Conservation (phyloP, 805 yeast genomes). For the Scheffersomyces spartinae region DNA sequence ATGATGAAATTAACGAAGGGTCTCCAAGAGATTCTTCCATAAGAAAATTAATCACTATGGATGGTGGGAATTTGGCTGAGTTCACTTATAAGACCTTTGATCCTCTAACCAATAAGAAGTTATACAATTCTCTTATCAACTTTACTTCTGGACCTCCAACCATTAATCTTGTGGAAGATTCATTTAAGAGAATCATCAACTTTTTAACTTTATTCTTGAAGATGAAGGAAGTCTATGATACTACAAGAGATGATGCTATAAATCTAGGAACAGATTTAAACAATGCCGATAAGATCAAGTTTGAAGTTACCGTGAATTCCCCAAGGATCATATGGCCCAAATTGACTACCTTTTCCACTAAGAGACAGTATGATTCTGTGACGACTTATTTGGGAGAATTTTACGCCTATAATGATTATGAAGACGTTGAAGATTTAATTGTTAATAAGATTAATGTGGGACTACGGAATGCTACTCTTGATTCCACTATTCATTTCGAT, state of each 20-base stretch:
- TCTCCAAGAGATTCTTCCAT: slow-evolving; percentile 46
- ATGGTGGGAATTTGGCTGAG: slow-evolving; percentile 73
- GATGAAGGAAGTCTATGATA: slow-evolving; percentile 85
- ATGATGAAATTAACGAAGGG: slow-evolving; percentile 64
- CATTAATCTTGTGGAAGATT: slow-evolving; percentile 71
- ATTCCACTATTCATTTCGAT: slow-evolving; percentile 45
- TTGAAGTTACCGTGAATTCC: slow-evolving; percentile 63
- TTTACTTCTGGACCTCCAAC: slow-evolving; percentile 68
- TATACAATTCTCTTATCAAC: slow-evolving; percentile 45
- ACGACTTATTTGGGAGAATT: slow-evolving; percentile 77
- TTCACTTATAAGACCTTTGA: slow-evolving; percentile 77
- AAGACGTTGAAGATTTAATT: slow-evolving; percentile 10
- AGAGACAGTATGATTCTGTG: slow-evolving; percentile 41
- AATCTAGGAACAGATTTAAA: slow-evolving; percentile 63
- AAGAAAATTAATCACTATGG: slow-evolving; percentile 63
- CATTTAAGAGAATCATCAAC: slow-evolving; percentile 54
- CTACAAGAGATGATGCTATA: slow-evolving; percentile 80
- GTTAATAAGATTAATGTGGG: slow-evolving; percentile 58
- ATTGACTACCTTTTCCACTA: slow-evolving; percentile 27
- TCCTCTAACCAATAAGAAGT: slow-evolving; percentile 32
- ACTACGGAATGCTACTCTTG: slow-evolving; percentile 56
- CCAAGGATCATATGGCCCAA: slow-evolving; percentile 79
- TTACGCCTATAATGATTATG: slow-evolving; percentile 53
- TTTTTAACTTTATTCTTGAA: slow-evolving; percentile 65
- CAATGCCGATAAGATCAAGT: slow-evolving; percentile 48